These are phyloP conservation scores for Pholiota conissans DNA, from an alignment of 768 basidiomycete genomes.

Conservation along the genomic window DNA sequence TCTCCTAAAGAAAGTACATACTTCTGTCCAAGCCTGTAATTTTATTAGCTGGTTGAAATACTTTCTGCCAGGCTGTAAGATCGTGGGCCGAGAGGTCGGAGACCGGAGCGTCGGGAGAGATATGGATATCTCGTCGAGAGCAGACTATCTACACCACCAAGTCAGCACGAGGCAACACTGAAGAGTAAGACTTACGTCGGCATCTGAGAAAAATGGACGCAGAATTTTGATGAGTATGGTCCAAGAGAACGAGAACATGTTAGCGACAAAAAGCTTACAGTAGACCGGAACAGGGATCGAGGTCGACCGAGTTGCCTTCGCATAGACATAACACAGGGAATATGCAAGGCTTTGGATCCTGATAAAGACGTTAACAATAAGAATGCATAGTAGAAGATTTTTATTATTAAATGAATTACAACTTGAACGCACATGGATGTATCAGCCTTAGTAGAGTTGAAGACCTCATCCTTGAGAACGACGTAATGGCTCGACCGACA, in stretches of 20 bases:
- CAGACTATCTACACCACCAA: constrained; percentile 19
- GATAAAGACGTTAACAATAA: background rate
- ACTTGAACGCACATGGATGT: background rate
- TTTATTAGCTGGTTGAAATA: constrained; percentile 13
- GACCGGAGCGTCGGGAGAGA: background rate
- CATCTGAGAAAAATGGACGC: constrained; percentile 12
- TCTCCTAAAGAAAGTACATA: constrained; percentile 25
- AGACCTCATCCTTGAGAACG: constrained; percentile 22
- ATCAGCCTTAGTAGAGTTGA: background rate
- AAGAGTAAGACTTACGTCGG: constrained; percentile 16
- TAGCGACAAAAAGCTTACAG: constrained; percentile 22
- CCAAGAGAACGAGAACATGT: background rate
- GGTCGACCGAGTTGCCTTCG: constrained; percentile 29
- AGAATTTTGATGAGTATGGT: background rate
- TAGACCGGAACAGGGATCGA: constrained; percentile 31
- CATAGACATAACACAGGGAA: constrained; percentile 26
- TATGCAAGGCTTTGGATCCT: constrained; percentile 25
- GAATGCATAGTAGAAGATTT: no score
- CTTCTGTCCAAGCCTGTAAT: constrained; percentile 4
- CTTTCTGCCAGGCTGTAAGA: constrained; percentile 13
- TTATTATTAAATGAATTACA: background rate
- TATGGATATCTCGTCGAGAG: constrained; percentile 18
- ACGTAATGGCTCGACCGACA: constrained; percentile 25
- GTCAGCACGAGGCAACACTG: background rate
- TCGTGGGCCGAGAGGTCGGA: constrained; percentile 10